These are phyloP conservation scores for Acacia confusa DNA, from an alignment of 306 rosid species.

Conservation along the genomic window DNA sequence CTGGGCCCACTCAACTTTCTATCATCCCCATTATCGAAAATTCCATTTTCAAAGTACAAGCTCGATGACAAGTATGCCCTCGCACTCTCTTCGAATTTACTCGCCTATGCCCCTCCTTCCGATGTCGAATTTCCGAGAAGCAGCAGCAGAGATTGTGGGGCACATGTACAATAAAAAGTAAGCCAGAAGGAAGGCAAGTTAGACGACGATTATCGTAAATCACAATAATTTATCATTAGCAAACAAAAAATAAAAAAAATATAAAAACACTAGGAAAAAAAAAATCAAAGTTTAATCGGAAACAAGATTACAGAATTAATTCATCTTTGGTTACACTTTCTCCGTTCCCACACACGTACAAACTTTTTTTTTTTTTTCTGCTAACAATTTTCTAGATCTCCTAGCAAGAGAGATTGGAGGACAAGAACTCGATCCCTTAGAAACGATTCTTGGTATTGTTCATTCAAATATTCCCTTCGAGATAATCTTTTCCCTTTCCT, in stretches of 20 bases:
- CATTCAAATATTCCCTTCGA: neutral
- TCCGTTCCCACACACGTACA: slow-evolving; percentile 7
- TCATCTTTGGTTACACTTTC: slow-evolving; percentile 35
- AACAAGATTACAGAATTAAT: slow-evolving; percentile 42
- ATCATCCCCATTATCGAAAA: slow-evolving; percentile 38
- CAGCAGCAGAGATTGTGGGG: neutral
- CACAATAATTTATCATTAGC: slow-evolving; percentile 54
- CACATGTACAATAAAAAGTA: neutral
- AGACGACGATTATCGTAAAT: slow-evolving; percentile 25
- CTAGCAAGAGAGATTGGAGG: slow-evolving; percentile 37
- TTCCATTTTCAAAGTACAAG: slow-evolving; percentile 30
- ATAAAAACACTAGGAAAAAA: neutral
- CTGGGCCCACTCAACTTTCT: slow-evolving; percentile 44
- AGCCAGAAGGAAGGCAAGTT: neutral
- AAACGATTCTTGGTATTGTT: slow-evolving; percentile 7
- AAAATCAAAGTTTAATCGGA: slow-evolving; percentile 25
- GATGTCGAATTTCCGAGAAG: neutral
- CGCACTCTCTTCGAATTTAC: neutral
- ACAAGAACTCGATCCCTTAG: slow-evolving; percentile 30
- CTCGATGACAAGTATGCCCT: slow-evolving; percentile 40
- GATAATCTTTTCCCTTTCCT: neutral
- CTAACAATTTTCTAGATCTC: slow-evolving; percentile 21
- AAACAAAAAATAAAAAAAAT: slow-evolving; percentile 22
- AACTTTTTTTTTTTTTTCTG: neutral
- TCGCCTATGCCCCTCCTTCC: neutral